These are phyloP conservation scores for Mimosa bimucronata DNA, from an alignment of 306 rosid species.

Conservation along the genomic window DNA sequence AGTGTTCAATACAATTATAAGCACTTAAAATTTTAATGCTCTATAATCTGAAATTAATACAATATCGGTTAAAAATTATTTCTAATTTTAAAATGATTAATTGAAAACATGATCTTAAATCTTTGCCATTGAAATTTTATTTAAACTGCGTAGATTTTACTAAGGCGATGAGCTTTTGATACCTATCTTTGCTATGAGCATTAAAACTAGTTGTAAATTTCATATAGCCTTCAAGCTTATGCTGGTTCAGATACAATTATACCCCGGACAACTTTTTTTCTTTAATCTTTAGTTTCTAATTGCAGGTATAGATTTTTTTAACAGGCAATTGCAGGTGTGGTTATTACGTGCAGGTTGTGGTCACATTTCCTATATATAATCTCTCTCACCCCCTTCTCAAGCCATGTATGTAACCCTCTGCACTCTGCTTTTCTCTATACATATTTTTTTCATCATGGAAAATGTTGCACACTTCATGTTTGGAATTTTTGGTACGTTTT, in stretches of 20 bases:
- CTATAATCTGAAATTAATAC: no score
- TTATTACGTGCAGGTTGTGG: neutral
- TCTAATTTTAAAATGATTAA: no score
- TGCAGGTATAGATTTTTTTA: neutral
- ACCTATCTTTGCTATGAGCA: no score
- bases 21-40: no score
- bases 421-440: neutral
- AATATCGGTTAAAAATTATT: no score
- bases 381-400: neutral
- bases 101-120: no score
- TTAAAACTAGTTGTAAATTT: neutral
- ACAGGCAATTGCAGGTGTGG: neutral
- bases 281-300: neutral
- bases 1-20: no score
- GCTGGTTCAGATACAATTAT: neutral
- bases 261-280: neutral
- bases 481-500: slow-evolving; percentile 69
- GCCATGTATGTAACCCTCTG: neutral
- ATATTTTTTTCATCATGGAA: slow-evolving; percentile 41
- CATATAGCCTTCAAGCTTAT: neutral
- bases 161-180: no score
- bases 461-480: slow-evolving; percentile 55
- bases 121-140: no score
- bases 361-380: slow-evolving; percentile 24
- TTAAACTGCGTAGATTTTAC: no score